Percentiles rank a stretch among this genome's conserved stretches.
These are phyloP conservation scores for Lignosus rhinocerotis DNA, from an alignment of 1,284 basidiomycete genomes.

Conservation along the genomic window DNA sequence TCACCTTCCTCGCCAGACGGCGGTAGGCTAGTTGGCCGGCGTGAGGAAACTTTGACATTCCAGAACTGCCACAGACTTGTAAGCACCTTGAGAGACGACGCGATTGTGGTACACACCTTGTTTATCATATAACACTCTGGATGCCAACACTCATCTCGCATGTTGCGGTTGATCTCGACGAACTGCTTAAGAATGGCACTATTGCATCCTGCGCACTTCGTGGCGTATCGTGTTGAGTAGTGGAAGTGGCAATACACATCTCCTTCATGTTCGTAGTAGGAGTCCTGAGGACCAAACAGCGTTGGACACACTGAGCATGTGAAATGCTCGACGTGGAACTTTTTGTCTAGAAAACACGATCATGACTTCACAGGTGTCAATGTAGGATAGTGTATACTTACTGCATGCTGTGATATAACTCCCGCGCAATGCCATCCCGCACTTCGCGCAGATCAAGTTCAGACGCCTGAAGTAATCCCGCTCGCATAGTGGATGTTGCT, in stretches of 20 bases:
- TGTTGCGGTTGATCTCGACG: constrained; percentile 98
- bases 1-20: constrained; percentile 53
- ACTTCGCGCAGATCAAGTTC: constrained; percentile 96
- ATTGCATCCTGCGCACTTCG: constrained; percentile 96
- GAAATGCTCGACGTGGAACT: constrained; percentile 99
- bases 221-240: constrained; percentile 97
- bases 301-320: constrained; percentile 97
- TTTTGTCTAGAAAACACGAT: constrained; percentile 70
- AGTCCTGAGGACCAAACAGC: constrained; percentile 96
- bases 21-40: constrained; percentile 58
- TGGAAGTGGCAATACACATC: constrained; percentile 98
- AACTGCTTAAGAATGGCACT: constrained; percentile 99
- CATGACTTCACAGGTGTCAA: constrained; percentile 6
- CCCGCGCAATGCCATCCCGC: constrained; percentile 89
- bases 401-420: constrained; percentile 99
- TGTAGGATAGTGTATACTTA: constrained; percentile 47
- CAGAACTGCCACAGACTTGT: constrained; percentile 72
- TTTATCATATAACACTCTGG: constrained; percentile 99
- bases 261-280: constrained; percentile 97
- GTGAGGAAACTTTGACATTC: constrained; percentile 95
- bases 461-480: constrained; percentile 96
- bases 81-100: constrained; percentile 10
- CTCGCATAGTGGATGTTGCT: constrained; percentile 94
- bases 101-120: constrained; percentile 57
- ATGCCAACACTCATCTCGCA: constrained; percentile 99